Evolutionary conservation across 2,329 filamentous ascomycete species (phyloP), one percentile per base, ranked within the genome.

Genomic region (Venturia aucupariae): DNA sequence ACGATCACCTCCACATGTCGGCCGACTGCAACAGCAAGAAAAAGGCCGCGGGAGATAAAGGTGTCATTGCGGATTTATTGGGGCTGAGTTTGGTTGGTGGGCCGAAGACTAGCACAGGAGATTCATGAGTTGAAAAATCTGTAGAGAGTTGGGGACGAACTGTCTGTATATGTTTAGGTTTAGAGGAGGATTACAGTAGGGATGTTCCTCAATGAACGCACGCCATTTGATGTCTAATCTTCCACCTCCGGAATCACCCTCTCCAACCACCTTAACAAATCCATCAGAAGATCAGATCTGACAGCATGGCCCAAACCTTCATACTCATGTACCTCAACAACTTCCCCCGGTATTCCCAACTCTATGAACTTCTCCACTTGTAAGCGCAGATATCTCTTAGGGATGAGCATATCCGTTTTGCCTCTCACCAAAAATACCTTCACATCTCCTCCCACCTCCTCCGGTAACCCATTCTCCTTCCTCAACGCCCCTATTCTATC

Each of bases 401-500:
- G 80, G 30, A 83, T 75, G 65, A 83, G 68, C 71, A 75, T 75
- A 70, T 82, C 80, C 62, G 72, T 76, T 61, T 71, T 76, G 3
- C 80, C 80, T 67, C 80, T 76, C 27, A 73, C 79, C 35, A 82
- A 66, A 62, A 82, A 82, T 6, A 80, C 69, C 19, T 75, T 73
- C 30, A 78, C 75, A 15, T 73, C 67, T 13, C 75, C 70, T 19
- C 60, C 74, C 22, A 75, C 70, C 8, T 70, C 67, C 39, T 72
- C 70, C 44, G 73, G 68, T 57, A 79, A 66, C 0, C 72, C 73
- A 17, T 32, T 72, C 71, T 11, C 68, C 69, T 8, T 68, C 69
- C 4, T 74, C 74, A 19, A 76, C 70, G 69, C 80, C 71, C 82
- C 80, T 68, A 90, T 75, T 72, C 87, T 88, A 66, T 83, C 78